A percentile compares a stretch with the other conserved stretches of the same genome.
Conservation (phyloP, 2,329 filamentous ascomycete genomes). For the Monilinia fructicola region DNA sequence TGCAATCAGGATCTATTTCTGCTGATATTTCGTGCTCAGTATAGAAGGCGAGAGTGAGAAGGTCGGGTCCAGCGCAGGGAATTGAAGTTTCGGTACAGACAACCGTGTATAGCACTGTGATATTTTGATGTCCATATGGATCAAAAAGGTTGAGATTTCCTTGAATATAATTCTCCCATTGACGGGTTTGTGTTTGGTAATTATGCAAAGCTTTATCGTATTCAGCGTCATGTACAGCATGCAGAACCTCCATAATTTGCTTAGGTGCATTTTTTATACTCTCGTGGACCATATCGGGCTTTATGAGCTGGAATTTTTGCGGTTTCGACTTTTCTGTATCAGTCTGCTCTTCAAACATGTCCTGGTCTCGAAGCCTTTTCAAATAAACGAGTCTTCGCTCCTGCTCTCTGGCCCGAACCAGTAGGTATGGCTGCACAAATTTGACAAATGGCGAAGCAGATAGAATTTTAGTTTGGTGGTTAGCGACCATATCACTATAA, state of each 20-base stretch:
- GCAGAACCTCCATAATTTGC: slow-evolving; percentile 89
- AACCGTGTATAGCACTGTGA: slow-evolving; percentile 88
- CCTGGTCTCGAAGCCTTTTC: slow-evolving; percentile 78
- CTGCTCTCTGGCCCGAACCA: slow-evolving; percentile 89
- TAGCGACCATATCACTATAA: slow-evolving; percentile 92
- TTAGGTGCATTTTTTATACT: slow-evolving; percentile 76
- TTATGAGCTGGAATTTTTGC: slow-evolving; percentile 84
- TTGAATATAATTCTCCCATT: slow-evolving; percentile 94
- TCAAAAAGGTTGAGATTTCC: slow-evolving; percentile 89
- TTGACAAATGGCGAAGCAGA: slow-evolving; percentile 96
- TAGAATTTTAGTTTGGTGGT: slow-evolving; percentile 88
- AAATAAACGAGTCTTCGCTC: slow-evolving; percentile 81
- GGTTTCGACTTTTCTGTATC: slow-evolving; percentile 62
- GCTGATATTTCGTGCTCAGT: slow-evolving; percentile 73
- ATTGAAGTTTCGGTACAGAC: slow-evolving; percentile 93
- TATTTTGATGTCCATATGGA: slow-evolving; percentile 93
- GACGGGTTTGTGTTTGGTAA: slow-evolving; percentile 89
- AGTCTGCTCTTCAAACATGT: slow-evolving; percentile 55
- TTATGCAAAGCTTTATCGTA: slow-evolving; percentile 94
- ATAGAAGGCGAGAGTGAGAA: slow-evolving; percentile 91
- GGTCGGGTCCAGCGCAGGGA: slow-evolving; percentile 84
- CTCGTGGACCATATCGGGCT: slow-evolving; percentile 90
- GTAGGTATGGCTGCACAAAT: slow-evolving; percentile 88
- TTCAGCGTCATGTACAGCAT: slow-evolving; percentile 93
- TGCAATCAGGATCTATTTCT: slow-evolving; percentile 78